Evolutionary conservation across 176 grass and related monocot species (phyloP).

Genomic region (Stipa capillata): DNA sequence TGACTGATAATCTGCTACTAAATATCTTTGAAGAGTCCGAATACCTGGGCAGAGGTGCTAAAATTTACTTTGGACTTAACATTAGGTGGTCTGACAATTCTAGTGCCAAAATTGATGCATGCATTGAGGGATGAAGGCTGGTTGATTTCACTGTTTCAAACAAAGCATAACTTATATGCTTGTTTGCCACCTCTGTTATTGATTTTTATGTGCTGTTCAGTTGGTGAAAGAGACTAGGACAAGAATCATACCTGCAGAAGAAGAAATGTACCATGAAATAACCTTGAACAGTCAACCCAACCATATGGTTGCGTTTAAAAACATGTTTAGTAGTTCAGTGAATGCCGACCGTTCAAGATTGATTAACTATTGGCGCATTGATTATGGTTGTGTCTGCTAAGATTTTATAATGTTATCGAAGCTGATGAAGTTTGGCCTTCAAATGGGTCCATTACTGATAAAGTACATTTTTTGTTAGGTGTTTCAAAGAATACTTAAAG

Average conservation of each 20-base stretch:
- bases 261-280: not conserved
- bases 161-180: no score
- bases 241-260: not conserved
- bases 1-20: not conserved
- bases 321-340: not conserved
- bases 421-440: not conserved
- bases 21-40: not conserved
- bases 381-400: not conserved
- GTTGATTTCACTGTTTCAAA: not conserved
- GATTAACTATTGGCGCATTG: not conserved
- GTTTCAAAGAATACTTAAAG: conserved; percentile 96
- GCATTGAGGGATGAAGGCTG: not conserved
- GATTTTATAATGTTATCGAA: not conserved
- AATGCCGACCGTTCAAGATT: not conserved
- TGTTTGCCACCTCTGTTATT: not conserved
- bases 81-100: not conserved
- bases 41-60: not conserved
- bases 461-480: conserved; percentile 46
- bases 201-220: not conserved
- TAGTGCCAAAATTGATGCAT: not conserved
- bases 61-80: not conserved
- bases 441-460: conserved; percentile 1
- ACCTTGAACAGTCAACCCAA: not conserved
- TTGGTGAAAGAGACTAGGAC: conserved; percentile 1
- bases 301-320: not conserved